Evolutionary conservation across 2,329 filamentous ascomycete genomes (phyloP).

Genomic region (Arthrocladium fulminans): DNA sequence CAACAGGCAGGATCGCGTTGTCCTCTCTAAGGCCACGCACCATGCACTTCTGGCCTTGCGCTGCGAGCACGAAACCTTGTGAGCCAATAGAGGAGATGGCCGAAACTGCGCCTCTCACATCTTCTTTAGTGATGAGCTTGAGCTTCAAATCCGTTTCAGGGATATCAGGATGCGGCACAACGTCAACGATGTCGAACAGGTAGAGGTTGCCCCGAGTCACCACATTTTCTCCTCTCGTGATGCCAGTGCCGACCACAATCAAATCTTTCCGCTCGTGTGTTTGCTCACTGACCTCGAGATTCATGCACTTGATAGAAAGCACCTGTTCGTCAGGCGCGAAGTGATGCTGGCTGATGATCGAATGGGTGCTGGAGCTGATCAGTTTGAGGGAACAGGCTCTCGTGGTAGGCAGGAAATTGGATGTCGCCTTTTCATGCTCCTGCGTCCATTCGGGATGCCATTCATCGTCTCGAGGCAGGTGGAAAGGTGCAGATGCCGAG

Average conservation of each 20-base stretch:
- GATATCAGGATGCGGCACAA: slow-evolving; percentile 77
- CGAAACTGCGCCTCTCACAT: slow-evolving; percentile 86
- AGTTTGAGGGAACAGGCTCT: slow-evolving; percentile 68
- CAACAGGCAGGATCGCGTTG: slow-evolving; percentile 80
- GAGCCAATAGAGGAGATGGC: slow-evolving; percentile 75
- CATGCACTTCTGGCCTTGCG: slow-evolving; percentile 96
- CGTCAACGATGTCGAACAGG: slow-evolving; percentile 82
- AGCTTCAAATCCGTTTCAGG: slow-evolving; percentile 80
- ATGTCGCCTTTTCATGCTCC: slow-evolving; percentile 43
- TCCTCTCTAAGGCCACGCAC: slow-evolving; percentile 93
- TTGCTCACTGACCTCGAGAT: slow-evolving; percentile 81
- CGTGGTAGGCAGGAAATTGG: slow-evolving; percentile 54
- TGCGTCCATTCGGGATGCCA: slow-evolving; percentile 70
- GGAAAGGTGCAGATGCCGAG: slow-evolving; percentile 59
- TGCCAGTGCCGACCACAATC: slow-evolving; percentile 74
- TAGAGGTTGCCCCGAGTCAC: slow-evolving; percentile 76
- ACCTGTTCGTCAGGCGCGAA: slow-evolving; percentile 68
- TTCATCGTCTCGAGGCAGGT: slow-evolving; percentile 77
- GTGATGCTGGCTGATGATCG: slow-evolving; percentile 63
- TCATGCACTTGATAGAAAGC: slow-evolving; percentile 72
- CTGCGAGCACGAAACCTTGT: slow-evolving; percentile 78
- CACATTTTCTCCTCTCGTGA: slow-evolving; percentile 83
- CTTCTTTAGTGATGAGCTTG: slow-evolving; percentile 79
- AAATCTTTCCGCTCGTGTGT: slow-evolving; percentile 79
- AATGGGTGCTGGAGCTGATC: slow-evolving; percentile 67